phyloP scores from a whole-genome alignment of 228 moss, liverwort and hornwort genomes.

The Sphagnum fallax region DNA sequence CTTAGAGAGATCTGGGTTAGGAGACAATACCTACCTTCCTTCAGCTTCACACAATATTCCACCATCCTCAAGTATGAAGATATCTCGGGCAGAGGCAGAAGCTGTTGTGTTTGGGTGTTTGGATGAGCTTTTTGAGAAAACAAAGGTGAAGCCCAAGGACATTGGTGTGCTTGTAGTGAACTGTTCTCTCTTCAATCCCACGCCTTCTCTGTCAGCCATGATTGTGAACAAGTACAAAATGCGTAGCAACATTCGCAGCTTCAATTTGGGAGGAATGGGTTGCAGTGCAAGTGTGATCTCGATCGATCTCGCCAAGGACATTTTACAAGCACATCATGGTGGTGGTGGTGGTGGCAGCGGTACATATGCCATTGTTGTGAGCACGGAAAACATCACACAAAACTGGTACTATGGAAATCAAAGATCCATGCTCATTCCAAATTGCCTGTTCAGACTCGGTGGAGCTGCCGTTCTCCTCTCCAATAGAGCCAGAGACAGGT shows the following conservation, averaged over 20 bases:
- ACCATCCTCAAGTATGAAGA: conserved; percentile 5
- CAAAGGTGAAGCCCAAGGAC: conserved; percentile 10
- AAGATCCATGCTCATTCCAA: conserved; percentile 8
- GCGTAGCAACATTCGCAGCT: conserved; percentile 6
- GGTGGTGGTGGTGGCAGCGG: not conserved
- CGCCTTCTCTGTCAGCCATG: conserved; percentile 11
- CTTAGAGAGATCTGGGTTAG: conserved; percentile 21
- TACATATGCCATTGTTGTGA: conserved; percentile 9
- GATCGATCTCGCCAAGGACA: conserved; percentile 8
- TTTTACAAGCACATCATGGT: not conserved
- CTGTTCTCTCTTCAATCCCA: conserved; percentile 11
- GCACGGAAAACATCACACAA: conserved; percentile 11
- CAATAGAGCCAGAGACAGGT: conserved; percentile 2
- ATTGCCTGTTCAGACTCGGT: conserved; percentile 8
- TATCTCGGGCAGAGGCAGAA: conserved; percentile 9
- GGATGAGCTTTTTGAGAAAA: conserved; percentile 12
- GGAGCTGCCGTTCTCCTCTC: conserved; percentile 11
- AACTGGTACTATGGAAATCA: conserved; percentile 11
- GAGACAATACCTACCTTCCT: conserved; percentile 9
- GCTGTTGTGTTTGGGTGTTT: conserved; percentile 8
- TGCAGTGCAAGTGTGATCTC: conserved; percentile 9
- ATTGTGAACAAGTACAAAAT: conserved; percentile 14
- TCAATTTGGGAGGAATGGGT: conserved; percentile 10
- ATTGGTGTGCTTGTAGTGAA: conserved; percentile 7
- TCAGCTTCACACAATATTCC: not conserved